Evolutionary conservation across 2,329 filamentous ascomycete species (phyloP), one percentile per base, ranked within the genome.

Genomic region (Pseudogymnoascus sp.): DNA sequence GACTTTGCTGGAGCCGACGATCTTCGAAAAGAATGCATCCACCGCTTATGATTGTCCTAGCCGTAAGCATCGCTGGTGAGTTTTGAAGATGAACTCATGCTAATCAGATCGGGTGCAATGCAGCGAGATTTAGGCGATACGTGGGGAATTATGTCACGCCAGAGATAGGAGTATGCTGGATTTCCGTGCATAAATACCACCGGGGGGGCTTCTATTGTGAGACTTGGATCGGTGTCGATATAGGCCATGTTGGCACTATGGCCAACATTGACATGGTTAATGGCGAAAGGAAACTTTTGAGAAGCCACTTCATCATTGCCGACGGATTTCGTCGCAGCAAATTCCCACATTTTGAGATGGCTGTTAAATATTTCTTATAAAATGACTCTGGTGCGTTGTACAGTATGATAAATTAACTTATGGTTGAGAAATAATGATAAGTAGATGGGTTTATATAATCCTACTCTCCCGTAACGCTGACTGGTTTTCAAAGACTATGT

Each of bases 131-230:
- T 16, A 7, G 20, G 34, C 14, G 57, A 30, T 32, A 35, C 57
- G 20, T 58, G 37, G 14, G 57, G 57, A 18, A 58, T 58, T n/a
- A 58, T 58, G 18, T 58, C 39, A n/a, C 57, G 25, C 57, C 57
- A 58, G 14, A 58, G 32, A 16, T 58, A 58, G 2, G 57, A 58
- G 37, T 34, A 58, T 38, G 57, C 37, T 11, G 57, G 57, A 35
- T 58, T 58, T 11, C 57, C 57, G 9, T 58, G 32, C 20, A 58
- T 34, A n/a, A 58, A 58, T 7, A 58, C 30, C 32, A 58, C 57
- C 2, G 57, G 34, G 14, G 57, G 18, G 4, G 6, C 18, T 6
- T 22, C 2, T 2, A 41, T 14, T 41, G 38, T 22, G 11, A 4
- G 38, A 3, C 9, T 22, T 5, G 38, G 18, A 22, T 41, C 38